These are phyloP conservation scores for Leccinum variicolor DNA, from an alignment of 768 basidiomycete genomes.

Conservation along the genomic window DNA sequence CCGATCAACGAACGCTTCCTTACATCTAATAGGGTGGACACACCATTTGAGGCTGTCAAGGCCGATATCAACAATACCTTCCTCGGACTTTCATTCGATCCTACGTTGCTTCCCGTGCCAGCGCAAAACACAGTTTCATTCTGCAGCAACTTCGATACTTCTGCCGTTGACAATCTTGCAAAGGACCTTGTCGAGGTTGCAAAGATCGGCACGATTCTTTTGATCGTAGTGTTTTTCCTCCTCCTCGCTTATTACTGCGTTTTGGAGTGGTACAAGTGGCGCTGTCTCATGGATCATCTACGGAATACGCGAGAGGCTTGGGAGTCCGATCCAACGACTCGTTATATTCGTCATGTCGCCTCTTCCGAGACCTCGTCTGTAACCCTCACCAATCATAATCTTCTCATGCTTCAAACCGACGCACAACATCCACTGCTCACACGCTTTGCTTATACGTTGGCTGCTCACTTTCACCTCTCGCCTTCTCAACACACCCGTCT, in stretches of 20 bases:
- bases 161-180: slow-evolving; percentile 83
- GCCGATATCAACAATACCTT: slow-evolving; percentile 89
- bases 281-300: slow-evolving; percentile 61
- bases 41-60: slow-evolving; percentile 86
- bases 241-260: slow-evolving; percentile 71
- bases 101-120: slow-evolving; percentile 75
- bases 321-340: slow-evolving; percentile 65
- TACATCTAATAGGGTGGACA: slow-evolving; percentile 55
- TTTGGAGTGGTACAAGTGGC: slow-evolving; percentile 90
- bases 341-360: slow-evolving; percentile 41
- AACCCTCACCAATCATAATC: slow-evolving; percentile 68
- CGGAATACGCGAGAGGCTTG: slow-evolving; percentile 74
- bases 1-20: background rate
- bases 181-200: slow-evolving; percentile 74
- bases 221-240: slow-evolving; percentile 68
- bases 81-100: slow-evolving; percentile 63
- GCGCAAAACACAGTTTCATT: slow-evolving; percentile 64
- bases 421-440: slow-evolving; percentile 72
- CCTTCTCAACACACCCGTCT: slow-evolving; percentile 64
- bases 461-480: slow-evolving; percentile 49
- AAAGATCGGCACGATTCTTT: slow-evolving; percentile 73
- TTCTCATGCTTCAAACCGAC: slow-evolving; percentile 69
- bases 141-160: slow-evolving; percentile 76
- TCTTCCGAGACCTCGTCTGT: slow-evolving; percentile 45
- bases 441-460: slow-evolving; percentile 54